Percentiles rank a stretch among this genome's conserved stretches.
Conservation (phyloP, 2,329 filamentous ascomycete species). For the Verticillium longisporum region DNA sequence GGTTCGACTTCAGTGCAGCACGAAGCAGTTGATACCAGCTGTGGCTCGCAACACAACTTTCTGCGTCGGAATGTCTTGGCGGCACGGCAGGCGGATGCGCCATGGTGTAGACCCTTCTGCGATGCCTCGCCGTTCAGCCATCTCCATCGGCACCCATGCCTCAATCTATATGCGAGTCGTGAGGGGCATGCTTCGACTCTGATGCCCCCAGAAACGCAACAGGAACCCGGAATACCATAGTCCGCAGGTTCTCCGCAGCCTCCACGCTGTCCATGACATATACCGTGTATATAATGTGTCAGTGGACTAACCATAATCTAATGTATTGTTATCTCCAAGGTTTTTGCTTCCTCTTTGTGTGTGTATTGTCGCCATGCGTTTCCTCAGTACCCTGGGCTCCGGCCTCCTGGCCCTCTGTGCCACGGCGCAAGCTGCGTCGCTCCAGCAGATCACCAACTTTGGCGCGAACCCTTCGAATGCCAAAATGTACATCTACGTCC, state of each 20-base stretch:
- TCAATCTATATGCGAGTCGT: not conserved
- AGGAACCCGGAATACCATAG: not conserved
- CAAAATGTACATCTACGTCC: constrained; percentile 21
- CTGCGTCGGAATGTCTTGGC: not conserved
- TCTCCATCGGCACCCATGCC: not conserved
- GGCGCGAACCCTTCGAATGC: constrained; percentile 20
- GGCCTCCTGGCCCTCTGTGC: not conserved
- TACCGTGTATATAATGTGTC: not conserved
- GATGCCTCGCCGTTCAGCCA: not conserved
- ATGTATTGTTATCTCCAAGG: not conserved
- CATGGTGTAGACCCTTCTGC: not conserved
- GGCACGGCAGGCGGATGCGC: not conserved
- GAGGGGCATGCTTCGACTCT: not conserved
- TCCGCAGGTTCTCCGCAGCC: not conserved
- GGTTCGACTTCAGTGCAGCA: not conserved
- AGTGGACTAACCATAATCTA: not conserved
- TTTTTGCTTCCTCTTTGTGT: not conserved
- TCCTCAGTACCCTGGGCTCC: not conserved
- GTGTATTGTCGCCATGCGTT: not conserved
- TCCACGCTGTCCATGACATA: not conserved
- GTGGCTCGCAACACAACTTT: not conserved
- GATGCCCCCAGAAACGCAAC: not conserved
- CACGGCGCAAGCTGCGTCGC: constrained; percentile 13
- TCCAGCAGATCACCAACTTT: constrained; percentile 31
- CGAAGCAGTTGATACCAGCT: not conserved